A percentile compares a stretch with the other conserved stretches of the same genome.
phyloP scores from a whole-genome alignment of 306 rosid genomes.

The Arachis hypogaea region DNA sequence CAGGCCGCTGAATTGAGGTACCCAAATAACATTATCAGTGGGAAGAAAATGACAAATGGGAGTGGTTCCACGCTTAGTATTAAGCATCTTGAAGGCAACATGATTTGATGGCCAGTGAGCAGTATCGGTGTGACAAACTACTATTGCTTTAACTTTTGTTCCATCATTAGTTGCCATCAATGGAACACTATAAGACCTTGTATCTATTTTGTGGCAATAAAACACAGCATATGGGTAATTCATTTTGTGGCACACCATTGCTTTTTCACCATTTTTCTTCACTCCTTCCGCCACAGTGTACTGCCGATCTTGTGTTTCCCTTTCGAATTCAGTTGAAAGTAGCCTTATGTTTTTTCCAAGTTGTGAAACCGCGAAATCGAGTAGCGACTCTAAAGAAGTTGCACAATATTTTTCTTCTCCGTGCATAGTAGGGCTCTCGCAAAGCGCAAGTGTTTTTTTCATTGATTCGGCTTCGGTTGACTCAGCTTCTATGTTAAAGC shows the following conservation, averaged over 20 bases:
- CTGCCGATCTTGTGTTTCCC: constrained; percentile 17
- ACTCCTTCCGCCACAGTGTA: constrained; percentile 17
- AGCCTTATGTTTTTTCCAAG: constrained; percentile 36
- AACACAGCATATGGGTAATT: constrained; percentile 46
- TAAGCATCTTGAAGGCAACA: constrained; percentile 38
- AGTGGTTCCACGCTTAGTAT: constrained; percentile 46
- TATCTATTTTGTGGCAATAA: constrained; percentile 42
- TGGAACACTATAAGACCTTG: constrained; percentile 41
- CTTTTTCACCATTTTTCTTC: constrained; percentile 31
- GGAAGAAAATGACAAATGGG: constrained; percentile 47
- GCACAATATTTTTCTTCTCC: constrained; percentile 46
- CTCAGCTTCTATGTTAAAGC: constrained; percentile 18
- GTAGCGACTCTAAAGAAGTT: constrained; percentile 41
- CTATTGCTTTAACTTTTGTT: constrained; percentile 36
- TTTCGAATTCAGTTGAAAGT: constrained; percentile 25
- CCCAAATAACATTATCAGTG: constrained; percentile 41
- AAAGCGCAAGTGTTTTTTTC: constrained; percentile 19
- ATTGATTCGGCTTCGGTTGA: constrained; percentile 32
- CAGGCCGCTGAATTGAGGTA: constrained; percentile 18
- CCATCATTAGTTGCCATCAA: constrained; percentile 39
- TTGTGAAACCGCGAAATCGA: constrained; percentile 35
- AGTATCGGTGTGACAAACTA: constrained; percentile 48
- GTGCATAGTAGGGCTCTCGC: constrained; percentile 29
- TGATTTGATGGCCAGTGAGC: neutral
- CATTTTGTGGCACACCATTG: constrained; percentile 46